Evolutionary conservation across 2,329 filamentous ascomycete species (phyloP).

Genomic region (Apiospora malaysiana): DNA sequence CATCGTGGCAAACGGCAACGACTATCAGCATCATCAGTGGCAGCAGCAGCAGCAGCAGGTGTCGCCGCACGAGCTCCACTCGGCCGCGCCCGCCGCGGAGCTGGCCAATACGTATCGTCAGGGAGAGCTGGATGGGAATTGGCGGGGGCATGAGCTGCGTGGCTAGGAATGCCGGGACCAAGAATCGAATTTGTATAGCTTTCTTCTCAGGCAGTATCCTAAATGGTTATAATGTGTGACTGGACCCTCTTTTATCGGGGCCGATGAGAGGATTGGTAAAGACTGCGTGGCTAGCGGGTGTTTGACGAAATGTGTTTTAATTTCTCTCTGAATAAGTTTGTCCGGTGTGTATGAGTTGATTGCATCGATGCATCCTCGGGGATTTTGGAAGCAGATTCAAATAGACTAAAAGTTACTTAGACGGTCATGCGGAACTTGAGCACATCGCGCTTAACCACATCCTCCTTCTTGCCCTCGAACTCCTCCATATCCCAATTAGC

Average conservation of each 20-base stretch:
- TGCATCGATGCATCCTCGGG: no score
- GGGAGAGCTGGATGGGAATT: neutral
- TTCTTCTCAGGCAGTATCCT: no score
- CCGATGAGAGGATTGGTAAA: no score
- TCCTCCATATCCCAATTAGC: constrained; percentile 47
- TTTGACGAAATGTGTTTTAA: no score
- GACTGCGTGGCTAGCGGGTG: no score
- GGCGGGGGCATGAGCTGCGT: neutral
- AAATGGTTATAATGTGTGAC: no score
- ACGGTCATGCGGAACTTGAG: constrained; percentile 30
- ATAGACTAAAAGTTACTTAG: neutral
- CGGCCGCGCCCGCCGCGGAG: neutral
- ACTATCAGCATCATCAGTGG: no score
- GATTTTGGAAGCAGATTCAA: no score
- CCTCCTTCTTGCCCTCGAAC: constrained; percentile 37
- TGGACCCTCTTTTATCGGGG: no score
- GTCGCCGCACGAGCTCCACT: neutral
- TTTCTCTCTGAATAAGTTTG: no score
- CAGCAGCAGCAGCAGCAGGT: neutral
- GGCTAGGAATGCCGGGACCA: neutral
- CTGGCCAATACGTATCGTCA: neutral
- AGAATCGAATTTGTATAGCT: neutral
- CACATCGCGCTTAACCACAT: constrained; percentile 37
- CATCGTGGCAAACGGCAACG: neutral
- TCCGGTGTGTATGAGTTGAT: no score